These are phyloP conservation scores for Primulina eburnea DNA, from an alignment of 257 asterid genomes.

Conservation along the genomic window DNA sequence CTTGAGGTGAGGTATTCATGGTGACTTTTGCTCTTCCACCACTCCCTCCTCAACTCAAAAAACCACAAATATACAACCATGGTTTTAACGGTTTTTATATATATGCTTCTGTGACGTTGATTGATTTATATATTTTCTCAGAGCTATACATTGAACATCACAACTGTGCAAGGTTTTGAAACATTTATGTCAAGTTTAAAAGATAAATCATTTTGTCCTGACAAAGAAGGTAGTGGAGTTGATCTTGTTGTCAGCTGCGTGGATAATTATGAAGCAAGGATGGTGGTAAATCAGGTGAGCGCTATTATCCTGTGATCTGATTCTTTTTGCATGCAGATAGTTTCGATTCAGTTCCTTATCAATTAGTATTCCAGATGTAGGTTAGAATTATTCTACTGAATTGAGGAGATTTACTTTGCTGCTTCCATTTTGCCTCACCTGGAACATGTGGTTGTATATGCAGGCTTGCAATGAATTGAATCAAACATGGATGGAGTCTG, in stretches of 20 bases:
- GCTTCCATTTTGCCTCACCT: constrained; percentile 14
- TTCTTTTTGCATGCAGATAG: neutral
- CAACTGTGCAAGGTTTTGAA: constrained; percentile 93
- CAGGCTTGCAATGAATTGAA: constrained; percentile 97
- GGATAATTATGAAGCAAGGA: constrained; percentile 98
- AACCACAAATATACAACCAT: constrained; percentile 7
- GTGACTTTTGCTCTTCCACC: constrained; percentile 11
- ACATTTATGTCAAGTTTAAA: constrained; percentile 82
- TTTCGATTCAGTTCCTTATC: constrained; percentile 18
- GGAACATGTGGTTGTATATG: constrained; percentile 21
- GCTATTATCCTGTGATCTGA: constrained; percentile 15
- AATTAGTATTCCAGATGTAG: constrained; percentile 11
- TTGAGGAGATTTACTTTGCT: constrained; percentile 9
- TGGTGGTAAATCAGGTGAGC: constrained; percentile 97
- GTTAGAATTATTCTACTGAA: constrained; percentile 16
- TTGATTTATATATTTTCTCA: constrained; percentile 34
- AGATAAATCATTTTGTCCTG: constrained; percentile 63
- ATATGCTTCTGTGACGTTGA: constrained; percentile 22
- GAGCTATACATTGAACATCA: constrained; percentile 95
- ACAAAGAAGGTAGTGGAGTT: constrained; percentile 75
- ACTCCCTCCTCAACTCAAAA: neutral
- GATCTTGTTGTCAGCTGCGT: constrained; percentile 97
- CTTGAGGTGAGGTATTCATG: constrained; percentile 67
- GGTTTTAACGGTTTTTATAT: constrained; percentile 4
- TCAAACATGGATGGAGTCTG: constrained; percentile 99